Conservation (phyloP, 495 filamentous ascomycete genomes). For the Mytilinidion resinicola region DNA sequence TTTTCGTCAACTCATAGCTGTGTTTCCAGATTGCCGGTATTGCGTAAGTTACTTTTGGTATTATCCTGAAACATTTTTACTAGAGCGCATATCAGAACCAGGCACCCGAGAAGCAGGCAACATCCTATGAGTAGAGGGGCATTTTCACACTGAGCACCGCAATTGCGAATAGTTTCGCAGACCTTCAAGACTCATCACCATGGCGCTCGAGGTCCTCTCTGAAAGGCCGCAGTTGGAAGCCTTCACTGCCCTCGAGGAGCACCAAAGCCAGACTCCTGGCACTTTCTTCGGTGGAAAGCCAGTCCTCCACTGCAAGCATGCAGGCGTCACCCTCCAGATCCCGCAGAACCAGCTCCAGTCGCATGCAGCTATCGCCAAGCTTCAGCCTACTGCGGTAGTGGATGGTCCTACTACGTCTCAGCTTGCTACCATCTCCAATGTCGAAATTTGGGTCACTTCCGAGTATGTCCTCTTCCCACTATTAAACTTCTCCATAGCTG, state of each 20-base stretch:
- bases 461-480: constrained; percentile 48
- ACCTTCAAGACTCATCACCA: neutral
- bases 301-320: constrained; percentile 68
- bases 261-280: constrained; percentile 76
- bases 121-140: too few relatives aligned
- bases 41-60: too few relatives aligned
- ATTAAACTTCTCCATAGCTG: constrained; percentile 11
- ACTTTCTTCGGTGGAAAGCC: constrained; percentile 77
- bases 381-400: constrained; percentile 18
- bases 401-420: constrained; percentile 33
- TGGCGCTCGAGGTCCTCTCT: constrained; percentile 17
- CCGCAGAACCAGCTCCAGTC: constrained; percentile 38
- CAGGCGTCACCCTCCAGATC: constrained; percentile 55
- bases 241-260: constrained; percentile 69
- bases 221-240: constrained; percentile 43
- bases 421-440: constrained; percentile 41
- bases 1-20: too few relatives aligned
- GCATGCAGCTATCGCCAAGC: constrained; percentile 13
- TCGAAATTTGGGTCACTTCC: constrained; percentile 75
- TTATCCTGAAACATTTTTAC: too few relatives aligned
- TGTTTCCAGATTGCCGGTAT: too few relatives aligned
- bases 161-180: neutral
- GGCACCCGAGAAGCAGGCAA: too few relatives aligned
- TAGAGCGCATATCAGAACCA: too few relatives aligned
- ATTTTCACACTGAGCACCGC: neutral